These are phyloP conservation scores for Alloteropsis semialata DNA, from an alignment of 176 grass and related monocot genomes.

Conservation along the genomic window DNA sequence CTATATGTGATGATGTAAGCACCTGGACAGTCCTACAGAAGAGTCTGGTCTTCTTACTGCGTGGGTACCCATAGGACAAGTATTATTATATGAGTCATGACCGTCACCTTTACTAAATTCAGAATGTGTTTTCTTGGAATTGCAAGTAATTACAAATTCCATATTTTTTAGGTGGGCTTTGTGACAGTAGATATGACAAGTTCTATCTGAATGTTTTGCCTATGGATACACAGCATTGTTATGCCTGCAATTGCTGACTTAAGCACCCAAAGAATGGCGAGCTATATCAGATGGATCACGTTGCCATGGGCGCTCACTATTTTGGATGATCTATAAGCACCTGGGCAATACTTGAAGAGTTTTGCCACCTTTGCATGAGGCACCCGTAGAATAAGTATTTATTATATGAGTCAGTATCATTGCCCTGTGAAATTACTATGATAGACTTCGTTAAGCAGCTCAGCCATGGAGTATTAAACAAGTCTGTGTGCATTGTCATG, in stretches of 20 bases:
- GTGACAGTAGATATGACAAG: not conserved
- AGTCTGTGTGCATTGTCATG: no score
- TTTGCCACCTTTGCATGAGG: no score
- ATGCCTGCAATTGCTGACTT: not conserved
- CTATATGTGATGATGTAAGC: no score
- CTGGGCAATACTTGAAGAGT: no score
- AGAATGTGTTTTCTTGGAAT: not conserved
- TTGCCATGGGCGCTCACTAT: not conserved
- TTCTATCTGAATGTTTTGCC: not conserved
- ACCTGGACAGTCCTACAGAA: no score
- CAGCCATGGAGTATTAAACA: no score
- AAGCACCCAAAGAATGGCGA: constrained; percentile 3
- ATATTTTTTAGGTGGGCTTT: not conserved
- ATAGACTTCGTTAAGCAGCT: not conserved
- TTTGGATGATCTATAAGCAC: not conserved
- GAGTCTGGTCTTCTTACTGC: no score
- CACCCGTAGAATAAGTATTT: no score
- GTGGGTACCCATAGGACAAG: no score
- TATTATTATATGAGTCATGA: no score
- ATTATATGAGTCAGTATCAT: no score
- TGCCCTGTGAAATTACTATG: not conserved
- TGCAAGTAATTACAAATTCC: not conserved
- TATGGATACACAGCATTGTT: not conserved
- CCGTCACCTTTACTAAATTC: no score
- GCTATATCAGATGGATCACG: not conserved